Percentiles rank a stretch among this genome's conserved stretches.
Conservation (phyloP, 2,329 filamentous ascomycete species). For the Eutypa lata region DNA sequence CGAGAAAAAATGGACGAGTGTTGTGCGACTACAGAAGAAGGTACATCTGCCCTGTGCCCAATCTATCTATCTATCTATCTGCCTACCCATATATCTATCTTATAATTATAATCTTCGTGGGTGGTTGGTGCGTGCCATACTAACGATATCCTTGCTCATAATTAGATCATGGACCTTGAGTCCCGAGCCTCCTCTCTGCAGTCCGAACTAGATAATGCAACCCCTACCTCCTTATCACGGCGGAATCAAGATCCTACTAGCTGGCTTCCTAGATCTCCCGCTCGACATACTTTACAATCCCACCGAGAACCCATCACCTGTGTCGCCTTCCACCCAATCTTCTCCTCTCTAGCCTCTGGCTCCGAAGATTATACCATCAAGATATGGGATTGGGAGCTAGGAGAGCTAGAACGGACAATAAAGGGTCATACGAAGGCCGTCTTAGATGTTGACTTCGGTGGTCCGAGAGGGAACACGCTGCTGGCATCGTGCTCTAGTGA, state of each 20-base stretch:
- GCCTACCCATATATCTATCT: too few species aligned
- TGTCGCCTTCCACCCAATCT: conserved; percentile 88
- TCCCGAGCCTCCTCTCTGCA: conserved; percentile 70
- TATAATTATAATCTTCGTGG: neutral
- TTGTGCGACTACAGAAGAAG: conserved; percentile 94
- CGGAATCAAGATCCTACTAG: conserved; percentile 79
- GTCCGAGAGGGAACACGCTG: conserved; percentile 73
- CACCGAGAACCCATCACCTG: conserved; percentile 80
- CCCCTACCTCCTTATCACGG: conserved; percentile 69
- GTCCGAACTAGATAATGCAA: conserved; percentile 79
- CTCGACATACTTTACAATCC: conserved; percentile 78
- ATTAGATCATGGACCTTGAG: conserved; percentile 89
- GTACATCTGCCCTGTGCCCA: conserved; percentile 42
- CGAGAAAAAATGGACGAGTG: conserved; percentile 98
- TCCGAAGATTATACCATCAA: conserved; percentile 94
- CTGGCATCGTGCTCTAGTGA: conserved; percentile 84
- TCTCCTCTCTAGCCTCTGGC: conserved; percentile 84
- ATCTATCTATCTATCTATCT: neutral
- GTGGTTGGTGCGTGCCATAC: conserved; percentile 8
- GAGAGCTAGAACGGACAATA: conserved; percentile 83
- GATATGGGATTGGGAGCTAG: conserved; percentile 95
- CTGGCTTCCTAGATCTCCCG: conserved; percentile 83
- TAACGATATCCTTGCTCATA: neutral
- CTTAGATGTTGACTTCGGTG: conserved; percentile 85
- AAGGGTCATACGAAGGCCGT: conserved; percentile 91